Percentiles rank a stretch among this genome's conserved stretches.
Evolutionary conservation across 306 rosid species (phyloP).

Genomic region (Ceratonia siliqua): DNA sequence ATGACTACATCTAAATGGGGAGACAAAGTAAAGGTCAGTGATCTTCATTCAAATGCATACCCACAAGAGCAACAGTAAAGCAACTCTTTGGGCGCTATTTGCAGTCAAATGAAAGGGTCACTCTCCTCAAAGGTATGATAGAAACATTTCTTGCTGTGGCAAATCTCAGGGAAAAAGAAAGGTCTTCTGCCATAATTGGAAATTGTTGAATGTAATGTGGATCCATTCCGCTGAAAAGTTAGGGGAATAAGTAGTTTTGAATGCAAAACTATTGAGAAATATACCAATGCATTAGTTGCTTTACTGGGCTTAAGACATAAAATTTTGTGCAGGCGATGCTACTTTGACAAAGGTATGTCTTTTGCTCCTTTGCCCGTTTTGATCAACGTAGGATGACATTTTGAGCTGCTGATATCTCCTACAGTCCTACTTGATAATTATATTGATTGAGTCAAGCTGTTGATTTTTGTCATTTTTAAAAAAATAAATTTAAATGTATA

Average conservation of each 20-base stretch:
- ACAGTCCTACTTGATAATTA: no score
- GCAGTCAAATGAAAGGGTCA: conserved; percentile 24
- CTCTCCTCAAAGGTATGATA: conserved; percentile 9
- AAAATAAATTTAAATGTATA: no score
- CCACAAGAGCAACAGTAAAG: not conserved
- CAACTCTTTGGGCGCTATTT: conserved; percentile 15
- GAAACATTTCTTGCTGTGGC: not conserved
- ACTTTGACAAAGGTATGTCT: not conserved
- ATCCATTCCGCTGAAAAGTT: not conserved
- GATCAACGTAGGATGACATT: not conserved
- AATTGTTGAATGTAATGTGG: not conserved
- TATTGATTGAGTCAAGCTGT: no score
- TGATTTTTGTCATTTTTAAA: no score
- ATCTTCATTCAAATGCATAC: conserved; percentile 29
- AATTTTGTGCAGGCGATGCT: not conserved
- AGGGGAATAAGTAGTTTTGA: not conserved
- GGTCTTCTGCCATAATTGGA: not conserved
- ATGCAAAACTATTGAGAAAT: not conserved
- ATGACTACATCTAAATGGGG: not conserved
- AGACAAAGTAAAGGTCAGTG: conserved; percentile 32
- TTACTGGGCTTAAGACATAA: not conserved
- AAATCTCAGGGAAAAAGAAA: not conserved
- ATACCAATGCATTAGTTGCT: not conserved
- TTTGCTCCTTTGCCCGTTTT: not conserved
- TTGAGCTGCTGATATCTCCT: not conserved